These are phyloP conservation scores for Colletotrichum camelliae DNA, from an alignment of 2,329 filamentous ascomycete genomes.

Conservation along the genomic window DNA sequence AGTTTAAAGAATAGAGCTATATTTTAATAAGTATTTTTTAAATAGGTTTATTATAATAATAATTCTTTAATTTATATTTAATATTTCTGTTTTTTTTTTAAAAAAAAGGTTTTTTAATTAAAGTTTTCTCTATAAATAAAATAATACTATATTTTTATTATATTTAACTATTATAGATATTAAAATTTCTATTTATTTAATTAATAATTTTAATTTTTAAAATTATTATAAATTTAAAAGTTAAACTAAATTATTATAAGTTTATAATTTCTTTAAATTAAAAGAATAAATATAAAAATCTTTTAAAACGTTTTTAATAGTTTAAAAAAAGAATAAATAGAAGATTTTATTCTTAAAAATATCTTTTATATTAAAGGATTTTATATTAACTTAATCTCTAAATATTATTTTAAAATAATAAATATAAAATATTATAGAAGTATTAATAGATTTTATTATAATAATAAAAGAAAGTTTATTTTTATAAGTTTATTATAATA, in stretches of 20 bases:
- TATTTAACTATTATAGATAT: not conserved
- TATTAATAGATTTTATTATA: no score
- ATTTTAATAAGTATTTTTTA: not conserved
- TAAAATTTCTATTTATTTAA: not conserved
- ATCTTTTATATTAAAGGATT: no score
- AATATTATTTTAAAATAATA: no score
- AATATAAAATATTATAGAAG: no score
- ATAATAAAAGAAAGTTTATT: no score
- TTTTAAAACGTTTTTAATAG: not conserved
- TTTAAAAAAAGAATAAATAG: accelerated
- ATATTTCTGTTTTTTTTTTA: not conserved
- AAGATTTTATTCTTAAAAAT: accelerated
- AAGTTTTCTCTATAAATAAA: not conserved
- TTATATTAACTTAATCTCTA: no score
- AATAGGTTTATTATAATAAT: not conserved
- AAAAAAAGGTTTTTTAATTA: not conserved
- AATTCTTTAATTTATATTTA: not conserved
- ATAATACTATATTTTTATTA: not conserved
- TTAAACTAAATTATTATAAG: not conserved
- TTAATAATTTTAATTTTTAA: not conserved
- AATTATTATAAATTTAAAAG: not conserved
- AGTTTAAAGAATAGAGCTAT: not conserved
- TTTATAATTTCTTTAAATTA: not conserved
- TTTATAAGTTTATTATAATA: no score
- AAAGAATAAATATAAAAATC: accelerated